Percentiles rank a stretch among this genome's conserved stretches.
These are phyloP conservation scores for Strobilomyces dryophilus DNA, from an alignment of 768 basidiomycete species.

Conservation along the genomic window DNA sequence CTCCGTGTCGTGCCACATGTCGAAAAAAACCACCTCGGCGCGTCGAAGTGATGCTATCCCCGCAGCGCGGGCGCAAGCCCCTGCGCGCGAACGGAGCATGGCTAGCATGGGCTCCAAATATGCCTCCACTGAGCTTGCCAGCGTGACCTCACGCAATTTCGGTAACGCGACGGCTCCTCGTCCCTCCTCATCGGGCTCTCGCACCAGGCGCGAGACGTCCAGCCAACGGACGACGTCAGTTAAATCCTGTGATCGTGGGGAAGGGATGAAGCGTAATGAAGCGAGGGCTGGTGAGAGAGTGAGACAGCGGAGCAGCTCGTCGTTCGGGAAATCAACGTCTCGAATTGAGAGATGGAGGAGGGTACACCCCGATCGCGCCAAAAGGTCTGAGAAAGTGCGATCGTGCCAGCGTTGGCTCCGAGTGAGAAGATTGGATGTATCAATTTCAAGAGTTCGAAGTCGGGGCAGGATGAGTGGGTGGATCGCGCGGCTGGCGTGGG, in stretches of 20 bases:
- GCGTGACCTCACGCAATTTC: slow-evolving; percentile 11
- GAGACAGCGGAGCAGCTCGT: slow-evolving; percentile 20
- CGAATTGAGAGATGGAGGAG: slow-evolving; percentile 15
- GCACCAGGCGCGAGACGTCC: background rate
- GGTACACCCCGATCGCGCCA: slow-evolving; percentile 12
- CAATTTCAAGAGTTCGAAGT: slow-evolving; percentile 19
- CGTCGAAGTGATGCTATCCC: slow-evolving; percentile 6
- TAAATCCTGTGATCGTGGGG: slow-evolving; percentile 15
- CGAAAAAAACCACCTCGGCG: slow-evolving; percentile 9
- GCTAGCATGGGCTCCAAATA: slow-evolving; percentile 6
- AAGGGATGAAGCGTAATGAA: slow-evolving; percentile 18
- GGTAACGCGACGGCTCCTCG: background rate
- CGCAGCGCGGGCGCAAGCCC: background rate
- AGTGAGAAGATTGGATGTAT: background rate
- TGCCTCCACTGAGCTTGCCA: slow-evolving; percentile 14
- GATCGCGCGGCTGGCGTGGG: slow-evolving; percentile 1
- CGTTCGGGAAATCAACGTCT: slow-evolving; percentile 18
- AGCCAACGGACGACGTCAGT: slow-evolving; percentile 8
- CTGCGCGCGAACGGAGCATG: slow-evolving; percentile 9
- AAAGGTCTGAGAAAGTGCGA: slow-evolving; percentile 13
- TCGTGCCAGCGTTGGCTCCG: slow-evolving; percentile 8
- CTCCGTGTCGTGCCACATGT: slow-evolving; percentile 9
- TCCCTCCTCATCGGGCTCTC: background rate
- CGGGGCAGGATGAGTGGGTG: slow-evolving; percentile 16
- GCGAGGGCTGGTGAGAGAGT: slow-evolving; percentile 9